Evolutionary conservation across 2,329 filamentous ascomycete species (phyloP), one percentile per base, ranked within the genome.

Genomic region (Lachnum nothofagi): DNA sequence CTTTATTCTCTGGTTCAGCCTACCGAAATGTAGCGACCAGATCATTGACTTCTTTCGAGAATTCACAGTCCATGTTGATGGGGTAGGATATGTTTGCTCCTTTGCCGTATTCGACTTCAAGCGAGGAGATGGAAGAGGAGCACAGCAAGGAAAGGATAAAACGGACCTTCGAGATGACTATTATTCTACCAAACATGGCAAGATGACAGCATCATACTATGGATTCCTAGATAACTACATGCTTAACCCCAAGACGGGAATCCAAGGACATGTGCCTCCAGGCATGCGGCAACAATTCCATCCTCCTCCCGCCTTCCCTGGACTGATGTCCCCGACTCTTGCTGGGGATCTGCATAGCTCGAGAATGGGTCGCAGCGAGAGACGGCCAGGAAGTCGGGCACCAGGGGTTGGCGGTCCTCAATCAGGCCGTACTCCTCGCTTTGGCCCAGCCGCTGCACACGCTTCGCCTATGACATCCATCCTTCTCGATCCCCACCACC

Each of bases 61-160:
- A 65, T 96, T 97, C 60, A 97, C 93, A 0, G 83, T 98, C 19
- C 91, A 98, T 60, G 91, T 98, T 14, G 93, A 98, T 63, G 93
- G 93, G 0, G 78, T 98, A 29, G 93, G 93, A 19, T 91, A 96
- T 57, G 89, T 97, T 9, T 98, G 93, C 68, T 96, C 91, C 1
- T 97, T 96, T 70, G 93, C 93, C 3, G 89, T 95, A 29, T 98
- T 98, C 62, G 88, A 96, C 55, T 97, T 97, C 71, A 91, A 95
- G 67, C 91, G 90, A 65, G 86, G 84, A 20, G 75, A 84, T 19
- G 76, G 79, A 41, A 76, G 76, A 56, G 69, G 71, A 34, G 67
- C 69, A n/a, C 70, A 70, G 4, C 65, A 66, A 38, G 65, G 68
- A 42, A 56, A 46, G 40, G 57, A 42, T 35, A 59, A 53, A 31